These are phyloP conservation scores for Mucor mucedo DNA, from an alignment of 371 early-diverging fungal species.

Conservation along the genomic window DNA sequence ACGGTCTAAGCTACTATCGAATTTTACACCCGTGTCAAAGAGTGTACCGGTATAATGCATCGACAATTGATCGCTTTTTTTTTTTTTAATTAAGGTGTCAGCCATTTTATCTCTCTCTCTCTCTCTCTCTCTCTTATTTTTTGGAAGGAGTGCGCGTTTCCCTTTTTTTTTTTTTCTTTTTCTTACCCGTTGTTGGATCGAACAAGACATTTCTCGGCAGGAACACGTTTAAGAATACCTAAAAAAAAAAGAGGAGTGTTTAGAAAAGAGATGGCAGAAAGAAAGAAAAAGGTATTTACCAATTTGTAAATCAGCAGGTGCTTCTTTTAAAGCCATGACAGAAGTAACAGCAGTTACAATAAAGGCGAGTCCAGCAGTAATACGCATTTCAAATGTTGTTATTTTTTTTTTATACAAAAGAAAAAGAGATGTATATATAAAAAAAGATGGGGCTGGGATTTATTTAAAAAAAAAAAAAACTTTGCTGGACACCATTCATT, in stretches of 20 bases:
- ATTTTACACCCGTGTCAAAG: constrained; percentile 71
- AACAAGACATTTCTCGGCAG: constrained; percentile 50
- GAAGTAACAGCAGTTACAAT: constrained; percentile 19
- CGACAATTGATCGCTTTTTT: constrained; percentile 61
- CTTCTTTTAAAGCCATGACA: constrained; percentile 47
- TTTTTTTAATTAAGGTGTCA: not conserved
- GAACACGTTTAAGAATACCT: constrained; percentile 58
- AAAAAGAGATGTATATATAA: constrained; percentile 7
- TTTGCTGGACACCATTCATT: not conserved
- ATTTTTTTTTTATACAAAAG: not conserved
- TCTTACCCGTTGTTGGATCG: constrained; percentile 56
- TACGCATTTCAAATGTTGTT: constrained; percentile 18
- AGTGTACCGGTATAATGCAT: constrained; percentile 87
- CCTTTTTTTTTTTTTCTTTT: too few relatives aligned
- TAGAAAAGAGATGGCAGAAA: not conserved
- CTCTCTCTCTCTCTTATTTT: too few relatives aligned
- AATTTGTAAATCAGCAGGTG: constrained; percentile 64
- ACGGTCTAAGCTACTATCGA: constrained; percentile 80
- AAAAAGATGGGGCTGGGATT: not conserved
- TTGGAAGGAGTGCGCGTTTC: not conserved
- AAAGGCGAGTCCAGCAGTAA: constrained; percentile 10
- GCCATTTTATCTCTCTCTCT: too few relatives aligned
- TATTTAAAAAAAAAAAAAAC: not conserved
- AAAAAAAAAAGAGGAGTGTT: not conserved
- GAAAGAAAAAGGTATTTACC: constrained; percentile 37